Conservation (phyloP, 2,329 filamentous ascomycete genomes). For the Dendryphion nanum region DNA sequence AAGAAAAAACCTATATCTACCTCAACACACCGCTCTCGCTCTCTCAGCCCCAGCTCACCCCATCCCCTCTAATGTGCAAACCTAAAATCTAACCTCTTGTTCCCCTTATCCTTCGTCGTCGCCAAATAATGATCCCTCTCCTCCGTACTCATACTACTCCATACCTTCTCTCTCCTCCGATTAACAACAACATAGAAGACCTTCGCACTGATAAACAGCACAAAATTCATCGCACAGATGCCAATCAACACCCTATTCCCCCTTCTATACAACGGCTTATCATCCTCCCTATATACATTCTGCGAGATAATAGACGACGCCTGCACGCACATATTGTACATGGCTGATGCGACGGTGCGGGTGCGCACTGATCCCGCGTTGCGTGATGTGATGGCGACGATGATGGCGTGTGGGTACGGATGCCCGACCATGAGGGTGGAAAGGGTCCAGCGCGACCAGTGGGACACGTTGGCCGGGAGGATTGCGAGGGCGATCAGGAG, state of each 20-base stretch:
- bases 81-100: slow-evolving; percentile 35
- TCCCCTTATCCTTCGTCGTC: slow-evolving; percentile 38
- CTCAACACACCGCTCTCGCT: too few relatives aligned
- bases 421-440: slow-evolving; percentile 42
- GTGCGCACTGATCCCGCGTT: slow-evolving; percentile 46
- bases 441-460: slow-evolving; percentile 40
- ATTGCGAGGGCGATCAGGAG: slow-evolving; percentile 39
- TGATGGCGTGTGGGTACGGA: slow-evolving; percentile 45
- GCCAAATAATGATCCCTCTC: slow-evolving; percentile 36
- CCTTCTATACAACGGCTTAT: slow-evolving; percentile 49
- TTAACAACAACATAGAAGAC: slow-evolving; percentile 55
- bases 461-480: slow-evolving; percentile 25
- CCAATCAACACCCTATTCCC: slow-evolving; percentile 57
- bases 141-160: slow-evolving; percentile 32
- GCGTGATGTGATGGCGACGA: slow-evolving; percentile 43
- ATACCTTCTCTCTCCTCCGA: slow-evolving; percentile 30
- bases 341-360: slow-evolving; percentile 41
- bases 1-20: too few relatives aligned
- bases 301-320: slow-evolving; percentile 29
- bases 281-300: slow-evolving; percentile 55
- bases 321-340: slow-evolving; percentile 45
- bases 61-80: slow-evolving; percentile 28
- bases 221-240: slow-evolving; percentile 51
- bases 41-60: too few relatives aligned
- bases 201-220: slow-evolving; percentile 52